Percentiles rank a stretch among this genome's conserved stretches.
These are phyloP conservation scores for Lipomyces spencermartinsiae DNA, from an alignment of 805 yeast genomes.

Conservation along the genomic window DNA sequence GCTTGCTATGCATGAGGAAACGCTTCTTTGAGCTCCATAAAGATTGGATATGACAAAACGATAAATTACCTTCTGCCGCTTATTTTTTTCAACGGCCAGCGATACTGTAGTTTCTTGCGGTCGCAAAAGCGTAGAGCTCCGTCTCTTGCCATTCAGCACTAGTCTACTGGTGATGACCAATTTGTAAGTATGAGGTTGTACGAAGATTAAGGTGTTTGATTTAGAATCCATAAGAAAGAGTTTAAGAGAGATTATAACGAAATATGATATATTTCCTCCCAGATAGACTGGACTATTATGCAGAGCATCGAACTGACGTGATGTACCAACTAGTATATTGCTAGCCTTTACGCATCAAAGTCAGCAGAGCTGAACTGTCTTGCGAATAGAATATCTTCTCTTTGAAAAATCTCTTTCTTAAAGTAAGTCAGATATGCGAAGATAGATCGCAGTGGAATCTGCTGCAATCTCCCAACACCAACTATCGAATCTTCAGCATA, in stretches of 20 bases:
- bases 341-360: not conserved
- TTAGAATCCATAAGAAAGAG: not conserved
- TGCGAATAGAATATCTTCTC: not conserved
- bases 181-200: not conserved
- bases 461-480: not conserved
- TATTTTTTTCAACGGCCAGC: slow-evolving; percentile 9
- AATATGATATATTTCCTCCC: slow-evolving; percentile 44
- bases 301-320: not conserved
- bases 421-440: not conserved
- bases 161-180: not conserved
- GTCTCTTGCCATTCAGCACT: slow-evolving; percentile 22
- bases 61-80: slow-evolving; percentile 26
- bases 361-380: not conserved
- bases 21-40: too few species aligned
- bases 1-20: too few species aligned
- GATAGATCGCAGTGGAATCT: not conserved
- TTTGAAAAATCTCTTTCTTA: not conserved
- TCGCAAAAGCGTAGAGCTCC: slow-evolving; percentile 9
- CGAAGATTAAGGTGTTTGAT: not conserved
- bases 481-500: not conserved
- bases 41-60: too few species aligned
- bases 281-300: slow-evolving; percentile 2
- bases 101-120: not conserved
- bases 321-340: not conserved
- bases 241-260: slow-evolving; percentile 39